Evolutionary conservation across 169 alveolate genomes (phyloP), one percentile per base, ranked within the genome.

Genomic region (Eimeria acervulina): DNA sequence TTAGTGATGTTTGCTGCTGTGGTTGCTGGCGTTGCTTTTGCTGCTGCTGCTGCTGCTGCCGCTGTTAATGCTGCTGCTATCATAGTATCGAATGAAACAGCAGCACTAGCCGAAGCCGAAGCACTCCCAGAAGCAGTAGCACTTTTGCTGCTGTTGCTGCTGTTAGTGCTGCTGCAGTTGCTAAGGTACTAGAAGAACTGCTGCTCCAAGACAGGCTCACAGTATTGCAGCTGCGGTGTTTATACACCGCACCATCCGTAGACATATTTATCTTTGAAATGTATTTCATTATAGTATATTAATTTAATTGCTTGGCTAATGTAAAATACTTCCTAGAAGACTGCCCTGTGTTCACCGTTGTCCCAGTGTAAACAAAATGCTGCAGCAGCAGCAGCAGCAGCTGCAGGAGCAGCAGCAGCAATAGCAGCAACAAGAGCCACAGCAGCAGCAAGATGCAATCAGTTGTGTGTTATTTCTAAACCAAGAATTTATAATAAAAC

Each of bases 321-420:
- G 42, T 13, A n/a, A 68, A 36, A 19, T 13, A 10, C n/a, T 36
- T n/a, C 42, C 40, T 68, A 21, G 0, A 59, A n/a, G 28, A 13
- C 68, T 59, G 17, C n/a, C 26, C 28, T 15, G 68, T 68, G 80
- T 28, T 28, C 42, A 13, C 80, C 28, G 80, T 44, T 68, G 47
- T 17, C 80, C 38, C 44, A 36, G 80, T 28, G 80, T 68, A 31
- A 21, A 68, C 28, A 68, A 40, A 36, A 31, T 8, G 26, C 40
- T 15, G 42, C 28, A 68, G 80, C 80, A 68, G 80, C 80, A 68
- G 80, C 80, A 68, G 42, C 80, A 21, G 44, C 80, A 68, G 42
- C 40, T 10, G 2, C 59, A 51, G 59, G 21, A 51, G 59, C 59
- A 51, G 59, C 59, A 51, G 26, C 40, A 12, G 42, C 28, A 68